Conservation (phyloP, 1,284 basidiomycete species). For the Cerioporus squamosus region DNA sequence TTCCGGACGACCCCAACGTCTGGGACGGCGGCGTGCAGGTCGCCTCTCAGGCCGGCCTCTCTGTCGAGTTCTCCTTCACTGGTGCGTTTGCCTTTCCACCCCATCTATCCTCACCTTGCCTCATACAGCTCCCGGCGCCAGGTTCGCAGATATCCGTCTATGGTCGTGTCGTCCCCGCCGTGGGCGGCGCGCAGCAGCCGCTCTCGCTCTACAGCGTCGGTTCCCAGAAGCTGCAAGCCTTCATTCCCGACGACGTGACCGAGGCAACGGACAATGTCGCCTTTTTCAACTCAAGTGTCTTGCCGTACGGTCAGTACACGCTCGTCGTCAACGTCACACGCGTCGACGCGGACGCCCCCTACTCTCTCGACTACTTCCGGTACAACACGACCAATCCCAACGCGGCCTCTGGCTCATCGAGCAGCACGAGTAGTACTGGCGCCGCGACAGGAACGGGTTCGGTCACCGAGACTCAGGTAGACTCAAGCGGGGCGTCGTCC, state of each 20-base stretch:
- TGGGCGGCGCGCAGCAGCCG: conserved; percentile 3
- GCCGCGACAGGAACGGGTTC: not conserved
- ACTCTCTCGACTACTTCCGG: conserved; percentile 15
- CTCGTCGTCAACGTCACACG: conserved; percentile 15
- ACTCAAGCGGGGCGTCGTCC: not conserved
- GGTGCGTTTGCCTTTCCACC: conserved; percentile 1
- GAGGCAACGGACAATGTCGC: conserved; percentile 8
- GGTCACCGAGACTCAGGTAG: not conserved
- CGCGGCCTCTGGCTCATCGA: not conserved
- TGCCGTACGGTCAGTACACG: conserved; percentile 13
- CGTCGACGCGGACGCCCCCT: conserved; percentile 5
- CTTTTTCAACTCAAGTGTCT: conserved; percentile 16
- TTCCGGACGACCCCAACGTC: conserved; percentile 2
- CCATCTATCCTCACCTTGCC: not conserved
- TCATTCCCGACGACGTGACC: conserved; percentile 2
- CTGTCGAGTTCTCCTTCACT: conserved; percentile 7
- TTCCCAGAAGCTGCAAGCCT: conserved; percentile 5
- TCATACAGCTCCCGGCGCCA: not conserved
- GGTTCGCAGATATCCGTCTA: conserved; percentile 18
- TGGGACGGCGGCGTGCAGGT: not conserved
- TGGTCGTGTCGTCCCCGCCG: conserved; percentile 10
- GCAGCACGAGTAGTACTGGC: not conserved
- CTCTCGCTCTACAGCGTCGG: conserved; percentile 17
- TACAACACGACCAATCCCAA: conserved; percentile 14
- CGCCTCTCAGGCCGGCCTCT: not conserved